phyloP scores from a whole-genome alignment of 2,329 filamentous ascomycete genomes.

The Seiridium unicorne region DNA sequence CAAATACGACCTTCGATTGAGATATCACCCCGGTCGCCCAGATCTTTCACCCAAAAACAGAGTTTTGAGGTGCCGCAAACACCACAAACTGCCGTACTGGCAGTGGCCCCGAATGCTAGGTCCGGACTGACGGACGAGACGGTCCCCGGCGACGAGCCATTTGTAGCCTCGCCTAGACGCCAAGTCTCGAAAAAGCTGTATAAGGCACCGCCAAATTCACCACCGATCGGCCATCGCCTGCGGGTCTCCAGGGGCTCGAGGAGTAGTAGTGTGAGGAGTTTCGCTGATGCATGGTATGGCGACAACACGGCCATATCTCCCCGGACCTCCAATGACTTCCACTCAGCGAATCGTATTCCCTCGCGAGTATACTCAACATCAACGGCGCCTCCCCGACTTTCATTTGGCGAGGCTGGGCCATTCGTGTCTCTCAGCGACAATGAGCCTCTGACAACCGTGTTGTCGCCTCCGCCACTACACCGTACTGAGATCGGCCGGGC shows the following conservation, averaged over 20 bases:
- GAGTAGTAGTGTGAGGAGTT: constrained; percentile 42
- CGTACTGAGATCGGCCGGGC: constrained; percentile 49
- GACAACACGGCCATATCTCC: constrained; percentile 31
- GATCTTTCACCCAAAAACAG: constrained; percentile 33
- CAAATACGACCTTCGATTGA: constrained; percentile 29
- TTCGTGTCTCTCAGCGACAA: constrained; percentile 5
- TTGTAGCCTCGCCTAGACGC: constrained; percentile 49
- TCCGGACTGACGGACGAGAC: constrained; percentile 61
- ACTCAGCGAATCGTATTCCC: constrained; percentile 23
- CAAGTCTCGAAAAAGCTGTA: constrained; percentile 49
- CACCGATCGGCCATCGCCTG: constrained; percentile 17
- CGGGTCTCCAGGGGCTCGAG: constrained; percentile 36
- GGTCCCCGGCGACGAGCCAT: constrained; percentile 60
- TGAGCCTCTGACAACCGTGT: constrained; percentile 38
- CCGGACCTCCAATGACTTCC: constrained; percentile 31
- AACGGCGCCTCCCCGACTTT: constrained; percentile 40
- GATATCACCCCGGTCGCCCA: constrained; percentile 25
- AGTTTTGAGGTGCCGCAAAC: constrained; percentile 41
- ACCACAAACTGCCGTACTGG: constrained; percentile 50
- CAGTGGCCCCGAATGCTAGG: constrained; percentile 61
- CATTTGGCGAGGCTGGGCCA: constrained; percentile 36
- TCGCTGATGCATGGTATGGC: constrained; percentile 39
- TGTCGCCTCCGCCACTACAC: constrained; percentile 48
- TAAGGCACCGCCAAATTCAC: constrained; percentile 37
- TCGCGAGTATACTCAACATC: constrained; percentile 43